A percentile compares a stretch with the other conserved stretches of the same genome.
Conservation (phyloP, 352 stramenopile genomes). For the Globisporangium middletonii region DNA sequence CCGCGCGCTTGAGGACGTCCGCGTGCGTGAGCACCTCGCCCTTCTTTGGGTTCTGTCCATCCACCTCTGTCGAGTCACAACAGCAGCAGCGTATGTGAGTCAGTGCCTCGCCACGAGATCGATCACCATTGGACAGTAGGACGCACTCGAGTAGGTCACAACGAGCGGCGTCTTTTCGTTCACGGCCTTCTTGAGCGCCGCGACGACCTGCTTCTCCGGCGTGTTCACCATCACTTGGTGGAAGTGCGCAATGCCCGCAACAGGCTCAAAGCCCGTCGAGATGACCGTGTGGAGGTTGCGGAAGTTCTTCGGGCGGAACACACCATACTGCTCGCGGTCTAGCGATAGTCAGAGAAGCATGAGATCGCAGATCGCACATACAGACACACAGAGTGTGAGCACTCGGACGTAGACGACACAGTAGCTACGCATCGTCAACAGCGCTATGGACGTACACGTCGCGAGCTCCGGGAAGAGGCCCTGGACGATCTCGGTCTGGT, state of each 20-base stretch:
- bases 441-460: slow-evolving; percentile 39
- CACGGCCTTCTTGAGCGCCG: slow-evolving; percentile 51
- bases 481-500: slow-evolving; percentile 72
- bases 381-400: not conserved
- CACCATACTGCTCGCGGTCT: slow-evolving; percentile 46
- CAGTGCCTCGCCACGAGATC: not conserved
- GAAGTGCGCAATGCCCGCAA: slow-evolving; percentile 74
- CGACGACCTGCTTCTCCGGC: slow-evolving; percentile 57
- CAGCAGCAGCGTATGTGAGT: slow-evolving; percentile 7
- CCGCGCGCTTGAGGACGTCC: slow-evolving; percentile 70
- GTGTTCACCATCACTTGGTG: slow-evolving; percentile 78
- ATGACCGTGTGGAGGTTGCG: slow-evolving; percentile 81
- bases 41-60: slow-evolving; percentile 78
- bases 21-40: slow-evolving; percentile 71
- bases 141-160: slow-evolving; percentile 77
- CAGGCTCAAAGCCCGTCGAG: slow-evolving; percentile 67
- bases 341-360: not conserved
- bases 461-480: slow-evolving; percentile 68
- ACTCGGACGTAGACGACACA: not conserved
- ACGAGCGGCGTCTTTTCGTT: slow-evolving; percentile 66
- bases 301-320: slow-evolving; percentile 80
- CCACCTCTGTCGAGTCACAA: slow-evolving; percentile 37
- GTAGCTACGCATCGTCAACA: not conserved
- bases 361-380: not conserved
- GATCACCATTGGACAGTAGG: not conserved